Base-by-base conservation (phyloP, 2,329 filamentous ascomycete genomes). In the Seiridium unicorne region DNA sequence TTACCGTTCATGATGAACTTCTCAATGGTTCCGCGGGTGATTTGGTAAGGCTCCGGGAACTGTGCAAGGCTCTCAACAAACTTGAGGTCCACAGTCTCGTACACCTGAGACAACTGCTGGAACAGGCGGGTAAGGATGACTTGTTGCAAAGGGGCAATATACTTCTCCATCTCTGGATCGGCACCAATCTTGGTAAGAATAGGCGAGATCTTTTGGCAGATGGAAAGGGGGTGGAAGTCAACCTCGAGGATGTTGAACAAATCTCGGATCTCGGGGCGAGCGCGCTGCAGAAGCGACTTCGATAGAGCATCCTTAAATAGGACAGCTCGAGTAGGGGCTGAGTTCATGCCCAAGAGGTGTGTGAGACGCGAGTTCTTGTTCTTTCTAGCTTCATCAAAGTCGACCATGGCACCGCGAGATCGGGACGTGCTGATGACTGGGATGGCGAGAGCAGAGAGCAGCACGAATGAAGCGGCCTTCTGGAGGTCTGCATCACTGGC, bases 1-100 rank as follows among this genome's bases (percentile, higher is more conserved):
- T 96, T 98, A 65, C 95, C 95, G 77, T 99, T 99, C 95, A 99
- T 99, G 84, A 99, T 98, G 84, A 99, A 99, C 81, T 98, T 99
- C 83, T 99, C 95, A 67, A 99, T 96, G 63, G 92, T 96, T 66
- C 89, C 88, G 58, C 91, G 89, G 64, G 86, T 90, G 67, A 98
- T 93, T 79, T 97, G 90, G 85, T 96, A 98, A 47, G 95, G 92
- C 74, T 96, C 93, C 8, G 95, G 95, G 84, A 99, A 99, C 72
- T 95, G 86, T 64, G 95, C 95, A 58, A 99, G 89, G 71, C 91
- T 89, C 75, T 97, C 90, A 51, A 99, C 94, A 70, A 98, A 98
- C 69, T 87, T 86, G 63, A 99, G 85, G 75, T 98, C 93, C 60
- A 99, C 94, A 51, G 95, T 97, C 78, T 98, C 96, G 79, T 99